These are phyloP conservation scores for Fusarium sp. DNA, from an alignment of 2,329 filamentous ascomycete species.

Conservation along the genomic window DNA sequence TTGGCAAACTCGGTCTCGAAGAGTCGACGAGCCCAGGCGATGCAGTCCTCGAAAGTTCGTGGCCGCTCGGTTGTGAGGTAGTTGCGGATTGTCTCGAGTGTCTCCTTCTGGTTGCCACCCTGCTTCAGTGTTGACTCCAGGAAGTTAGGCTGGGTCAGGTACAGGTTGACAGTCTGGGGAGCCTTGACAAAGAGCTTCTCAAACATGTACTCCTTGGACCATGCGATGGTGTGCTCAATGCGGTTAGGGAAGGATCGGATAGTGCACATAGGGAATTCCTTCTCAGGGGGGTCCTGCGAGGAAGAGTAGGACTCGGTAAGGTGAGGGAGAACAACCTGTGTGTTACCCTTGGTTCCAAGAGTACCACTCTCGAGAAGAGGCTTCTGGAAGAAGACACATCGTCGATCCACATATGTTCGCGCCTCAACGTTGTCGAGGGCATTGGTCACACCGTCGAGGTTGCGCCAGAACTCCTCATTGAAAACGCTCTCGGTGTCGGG, in stretches of 20 bases:
- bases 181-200: conserved; percentile 93
- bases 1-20: conserved; percentile 99
- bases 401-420: conserved; percentile 91
- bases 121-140: conserved; percentile 87
- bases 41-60: conserved; percentile 91
- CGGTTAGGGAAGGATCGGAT: conserved; percentile 96
- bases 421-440: conserved; percentile 98
- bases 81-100: conserved; percentile 86
- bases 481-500: conserved; percentile 93
- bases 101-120: conserved; percentile 93
- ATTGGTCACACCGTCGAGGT: conserved; percentile 91
- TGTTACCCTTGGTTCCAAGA: conserved; percentile 98
- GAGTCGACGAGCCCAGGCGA: conserved; percentile 90
- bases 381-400: conserved; percentile 98
- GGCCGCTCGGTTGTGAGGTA: conserved; percentile 93
- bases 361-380: conserved; percentile 95
- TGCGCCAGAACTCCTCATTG: conserved; percentile 89
- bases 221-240: conserved; percentile 98
- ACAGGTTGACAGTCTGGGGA: conserved; percentile 91
- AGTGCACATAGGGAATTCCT: conserved; percentile 99
- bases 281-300: conserved; percentile 96
- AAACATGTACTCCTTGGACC: conserved; percentile 90
- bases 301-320: conserved; percentile 95
- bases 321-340: conserved; percentile 89
- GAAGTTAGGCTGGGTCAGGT: conserved; percentile 90